phyloP scores from a whole-genome alignment of 805 yeast species.

The Ogataea pini region DNA sequence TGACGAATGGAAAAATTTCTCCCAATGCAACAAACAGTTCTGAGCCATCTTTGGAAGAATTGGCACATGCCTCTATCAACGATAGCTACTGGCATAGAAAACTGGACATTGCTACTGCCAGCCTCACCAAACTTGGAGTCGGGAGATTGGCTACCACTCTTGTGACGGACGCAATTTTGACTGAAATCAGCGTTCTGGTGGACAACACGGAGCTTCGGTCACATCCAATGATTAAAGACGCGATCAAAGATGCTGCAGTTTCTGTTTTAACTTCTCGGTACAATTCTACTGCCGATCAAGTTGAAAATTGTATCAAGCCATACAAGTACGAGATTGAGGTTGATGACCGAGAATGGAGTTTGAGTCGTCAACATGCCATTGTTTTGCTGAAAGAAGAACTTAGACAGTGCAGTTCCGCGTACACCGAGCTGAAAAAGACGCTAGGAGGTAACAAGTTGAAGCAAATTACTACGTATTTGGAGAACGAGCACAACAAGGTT shows the following conservation, averaged over 20 bases:
- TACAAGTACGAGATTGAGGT: conserved; percentile 96
- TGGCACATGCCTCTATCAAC: conserved; percentile 58
- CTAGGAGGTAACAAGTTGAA: conserved; percentile 83
- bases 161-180: conserved; percentile 74
- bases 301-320: conserved; percentile 97
- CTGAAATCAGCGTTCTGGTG: conserved; percentile 74
- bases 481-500: conserved; percentile 41
- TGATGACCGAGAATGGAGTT: conserved; percentile 91
- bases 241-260: conserved; percentile 82
- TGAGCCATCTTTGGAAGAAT: conserved; percentile 54
- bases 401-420: conserved; percentile 73
- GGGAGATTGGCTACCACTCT: conserved; percentile 87
- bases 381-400: conserved; percentile 78
- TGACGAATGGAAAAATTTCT: conserved; percentile 17
- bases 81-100: conserved; percentile 87
- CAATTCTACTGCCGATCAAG: conserved; percentile 95
- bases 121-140: conserved; percentile 87
- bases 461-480: conserved; percentile 77
- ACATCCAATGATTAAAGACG: conserved; percentile 83
- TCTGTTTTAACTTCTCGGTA: conserved; percentile 75
- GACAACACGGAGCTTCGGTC: conserved; percentile 73
- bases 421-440: conserved; percentile 56
- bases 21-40: conserved; percentile 16
- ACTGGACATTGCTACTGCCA: conserved; percentile 78
- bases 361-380: conserved; percentile 77